Evolutionary conservation across 2,329 filamentous ascomycete genomes (phyloP).

Genomic region (Trichothecium roseum): DNA sequence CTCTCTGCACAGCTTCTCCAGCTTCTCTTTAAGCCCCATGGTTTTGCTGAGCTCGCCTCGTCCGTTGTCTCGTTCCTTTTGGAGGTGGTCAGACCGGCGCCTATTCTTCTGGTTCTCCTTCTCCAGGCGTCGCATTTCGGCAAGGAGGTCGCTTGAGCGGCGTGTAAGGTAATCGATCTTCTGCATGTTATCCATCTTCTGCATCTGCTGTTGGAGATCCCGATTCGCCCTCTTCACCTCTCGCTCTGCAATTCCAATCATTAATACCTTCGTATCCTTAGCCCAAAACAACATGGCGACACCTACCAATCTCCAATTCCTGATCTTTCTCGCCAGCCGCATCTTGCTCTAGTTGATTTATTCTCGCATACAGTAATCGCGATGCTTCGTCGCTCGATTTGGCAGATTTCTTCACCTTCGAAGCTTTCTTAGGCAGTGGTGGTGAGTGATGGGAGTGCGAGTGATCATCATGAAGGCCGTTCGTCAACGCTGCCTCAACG

Average conservation of each 20-base stretch:
- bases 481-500: constrained; percentile 28
- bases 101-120: constrained; percentile 93
- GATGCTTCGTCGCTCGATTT: constrained; percentile 54
- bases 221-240: constrained; percentile 91
- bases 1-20: constrained; percentile 92
- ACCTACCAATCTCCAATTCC: constrained; percentile 85
- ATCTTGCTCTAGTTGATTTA: constrained; percentile 90
- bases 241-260: constrained; percentile 48
- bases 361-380: constrained; percentile 84
- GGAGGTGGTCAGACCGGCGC: constrained; percentile 84
- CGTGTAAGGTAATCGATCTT: constrained; percentile 87
- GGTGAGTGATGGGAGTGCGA: constrained; percentile 18
- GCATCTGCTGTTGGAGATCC: constrained; percentile 78
- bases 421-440: constrained; percentile 67
- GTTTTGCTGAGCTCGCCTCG: constrained; percentile 85
- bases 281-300: not conserved
- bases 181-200: constrained; percentile 83
- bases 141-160: constrained; percentile 81
- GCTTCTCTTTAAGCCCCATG: constrained; percentile 82
- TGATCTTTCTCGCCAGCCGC: constrained; percentile 90
- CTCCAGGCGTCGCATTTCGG: constrained; percentile 92
- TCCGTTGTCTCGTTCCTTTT: constrained; percentile 91
- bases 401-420: constrained; percentile 52
- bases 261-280: too few species aligned
- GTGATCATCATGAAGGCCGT: constrained; percentile 29